Evolutionary conservation across 2,329 filamentous ascomycete genomes (phyloP).

Genomic region (Scorias spongiosa): DNA sequence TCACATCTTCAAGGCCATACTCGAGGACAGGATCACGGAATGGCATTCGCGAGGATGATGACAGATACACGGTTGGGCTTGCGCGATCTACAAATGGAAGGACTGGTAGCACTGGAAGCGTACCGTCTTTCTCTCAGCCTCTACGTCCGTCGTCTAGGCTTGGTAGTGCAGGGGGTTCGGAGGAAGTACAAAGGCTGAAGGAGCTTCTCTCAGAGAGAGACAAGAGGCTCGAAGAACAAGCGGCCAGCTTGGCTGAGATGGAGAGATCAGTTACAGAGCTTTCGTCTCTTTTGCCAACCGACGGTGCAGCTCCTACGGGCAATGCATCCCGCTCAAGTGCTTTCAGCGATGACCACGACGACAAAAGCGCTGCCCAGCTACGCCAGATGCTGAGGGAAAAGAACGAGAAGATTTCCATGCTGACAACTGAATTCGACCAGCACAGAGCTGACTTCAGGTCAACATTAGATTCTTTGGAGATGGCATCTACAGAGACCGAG

Average conservation of each 20-base stretch:
- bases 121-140: conserved; percentile 23
- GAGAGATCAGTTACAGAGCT: conserved; percentile 75
- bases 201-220: conserved; percentile 70
- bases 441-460: conserved; percentile 92
- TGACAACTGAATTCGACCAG: conserved; percentile 87
- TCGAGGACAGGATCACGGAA: conserved; percentile 33
- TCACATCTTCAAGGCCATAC: conserved; percentile 29
- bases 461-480: conserved; percentile 89
- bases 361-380: conserved; percentile 38
- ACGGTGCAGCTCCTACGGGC: conserved; percentile 32
- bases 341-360: conserved; percentile 48
- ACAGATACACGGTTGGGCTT: conserved; percentile 12
- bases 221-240: conserved; percentile 76
- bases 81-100: conserved; percentile 32
- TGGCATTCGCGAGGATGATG: conserved; percentile 24
- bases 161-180: conserved; percentile 12
- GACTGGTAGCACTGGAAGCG: conserved; percentile 18
- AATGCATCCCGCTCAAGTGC: conserved; percentile 4
- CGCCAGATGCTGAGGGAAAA: conserved; percentile 78
- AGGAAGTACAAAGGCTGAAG: conserved; percentile 56
- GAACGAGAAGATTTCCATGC: conserved; percentile 87
- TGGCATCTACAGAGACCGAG: conserved; percentile 90
- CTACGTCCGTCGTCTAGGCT: conserved; percentile 23
- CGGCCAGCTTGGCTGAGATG: conserved; percentile 71
- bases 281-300: conserved; percentile 50